Percentiles rank a stretch among this genome's conserved stretches.
Evolutionary conservation across 2,329 filamentous ascomycete genomes (phyloP).

Genomic region (Phoma herbarum): DNA sequence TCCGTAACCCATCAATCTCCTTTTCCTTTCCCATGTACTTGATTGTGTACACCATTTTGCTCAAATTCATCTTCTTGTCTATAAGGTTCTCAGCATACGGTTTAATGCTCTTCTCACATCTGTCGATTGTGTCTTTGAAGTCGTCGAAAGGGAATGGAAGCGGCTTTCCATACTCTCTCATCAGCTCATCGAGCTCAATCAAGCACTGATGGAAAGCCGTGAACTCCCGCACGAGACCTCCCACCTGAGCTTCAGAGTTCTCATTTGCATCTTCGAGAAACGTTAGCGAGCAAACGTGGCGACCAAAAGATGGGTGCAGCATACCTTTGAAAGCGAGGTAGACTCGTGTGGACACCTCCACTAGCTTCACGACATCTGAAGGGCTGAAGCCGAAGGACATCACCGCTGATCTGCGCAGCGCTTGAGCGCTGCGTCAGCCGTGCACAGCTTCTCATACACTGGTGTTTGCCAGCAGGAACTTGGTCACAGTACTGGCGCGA

Average conservation of each 20-base stretch:
- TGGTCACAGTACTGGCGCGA: not conserved
- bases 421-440: slow-evolving; percentile 36
- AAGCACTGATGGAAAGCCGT: slow-evolving; percentile 43
- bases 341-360: slow-evolving; percentile 44
- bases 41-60: slow-evolving; percentile 43
- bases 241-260: slow-evolving; percentile 46
- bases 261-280: slow-evolving; percentile 43
- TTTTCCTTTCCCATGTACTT: slow-evolving; percentile 48
- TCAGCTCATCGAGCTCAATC: slow-evolving; percentile 38
- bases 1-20: slow-evolving; percentile 41
- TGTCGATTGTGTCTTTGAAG: slow-evolving; percentile 43
- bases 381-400: slow-evolving; percentile 48
- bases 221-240: slow-evolving; percentile 43
- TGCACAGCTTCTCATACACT: slow-evolving; percentile 36
- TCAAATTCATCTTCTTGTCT: slow-evolving; percentile 43
- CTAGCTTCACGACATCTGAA: slow-evolving; percentile 42
- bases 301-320: not conserved
- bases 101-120: slow-evolving; percentile 41
- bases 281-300: slow-evolving; percentile 18
- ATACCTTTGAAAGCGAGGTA: slow-evolving; percentile 48
- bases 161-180: slow-evolving; percentile 46
- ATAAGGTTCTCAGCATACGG: slow-evolving; percentile 43
- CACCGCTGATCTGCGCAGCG: slow-evolving; percentile 32
- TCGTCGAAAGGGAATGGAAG: slow-evolving; percentile 43
- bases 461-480: slow-evolving; percentile 3